These are phyloP conservation scores for Pichia sp. DNA, from an alignment of 1,139 yeast genomes.

Conservation along the genomic window DNA sequence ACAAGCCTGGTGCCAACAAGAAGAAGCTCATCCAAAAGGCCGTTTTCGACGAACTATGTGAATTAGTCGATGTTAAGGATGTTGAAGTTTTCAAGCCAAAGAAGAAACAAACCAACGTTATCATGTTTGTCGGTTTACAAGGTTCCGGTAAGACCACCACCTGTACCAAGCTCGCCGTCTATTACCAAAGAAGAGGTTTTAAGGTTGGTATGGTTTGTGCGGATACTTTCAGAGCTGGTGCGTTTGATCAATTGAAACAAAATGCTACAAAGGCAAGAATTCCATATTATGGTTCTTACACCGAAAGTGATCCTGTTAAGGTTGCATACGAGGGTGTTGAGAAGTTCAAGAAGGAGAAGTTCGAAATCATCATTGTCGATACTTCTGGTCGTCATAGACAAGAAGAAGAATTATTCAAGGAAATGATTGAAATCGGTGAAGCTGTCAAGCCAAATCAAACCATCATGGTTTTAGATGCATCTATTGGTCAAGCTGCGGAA, in stretches of 20 bases:
- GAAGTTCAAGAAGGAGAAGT: conserved; percentile 86
- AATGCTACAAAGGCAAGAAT: conserved; percentile 94
- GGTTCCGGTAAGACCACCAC: conserved; percentile 99
- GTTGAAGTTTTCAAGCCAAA: conserved; percentile 81
- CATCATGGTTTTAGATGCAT: conserved; percentile 96
- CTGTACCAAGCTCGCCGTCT: conserved; percentile 94
- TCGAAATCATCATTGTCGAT: conserved; percentile 93
- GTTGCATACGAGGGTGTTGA: conserved; percentile 92
- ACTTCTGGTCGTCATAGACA: conserved; percentile 99
- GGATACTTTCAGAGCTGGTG: conserved; percentile 99
- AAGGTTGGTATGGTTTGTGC: conserved; percentile 98
- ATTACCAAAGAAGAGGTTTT: conserved; percentile 90
- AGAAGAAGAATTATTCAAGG: conserved; percentile 87
- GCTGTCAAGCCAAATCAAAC: conserved; percentile 91
- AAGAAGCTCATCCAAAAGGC: conserved; percentile 85
- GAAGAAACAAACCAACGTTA: conserved; percentile 69
- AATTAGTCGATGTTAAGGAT: conserved; percentile 65
- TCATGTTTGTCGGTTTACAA: conserved; percentile 97
- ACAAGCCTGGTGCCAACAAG: conserved; percentile 57
- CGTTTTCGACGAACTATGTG: conserved; percentile 88
- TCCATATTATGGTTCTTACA: conserved; percentile 93
- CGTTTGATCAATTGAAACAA: conserved; percentile 96
- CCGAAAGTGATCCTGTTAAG: conserved; percentile 93
- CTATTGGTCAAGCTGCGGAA: conserved; percentile 99
- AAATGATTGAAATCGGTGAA: conserved; percentile 90